Evolutionary conservation across 768 basidiomycete species (phyloP), one percentile per base, ranked within the genome.

Genomic region (Collybia sp.): DNA sequence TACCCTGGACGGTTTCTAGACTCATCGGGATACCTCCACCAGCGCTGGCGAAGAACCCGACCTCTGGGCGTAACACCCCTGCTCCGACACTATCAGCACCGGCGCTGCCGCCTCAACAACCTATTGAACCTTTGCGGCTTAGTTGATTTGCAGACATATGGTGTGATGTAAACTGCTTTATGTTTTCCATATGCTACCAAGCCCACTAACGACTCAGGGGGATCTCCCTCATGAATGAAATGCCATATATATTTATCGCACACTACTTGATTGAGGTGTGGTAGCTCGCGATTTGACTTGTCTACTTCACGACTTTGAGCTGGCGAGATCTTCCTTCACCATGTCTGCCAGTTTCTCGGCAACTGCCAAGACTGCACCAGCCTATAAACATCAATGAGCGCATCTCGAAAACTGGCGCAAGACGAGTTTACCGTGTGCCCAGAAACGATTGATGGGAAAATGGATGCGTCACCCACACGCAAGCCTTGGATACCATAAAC

Each of bases 1-100:
- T 94, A 31, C 92, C 93, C 5, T 93, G 85, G 73, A 78, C 86
- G 8, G 72, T 94, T 30, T 82, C 83, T 30, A 77, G 90, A 40
- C 71, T 93, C 18, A 73, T 95, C 40, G 93, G 91, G 3, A 56
- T 80, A 25, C 93, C 93, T 11, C 93, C 93, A 0, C 47, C 75
- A 6, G 68, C 68, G 15, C 64, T 89, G 48, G 73, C 76, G 51
- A 85, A 80, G 62, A 66, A 62, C 16, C 54, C 45, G 18, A 20
- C 51, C 19, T 59, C 63, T n/a, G 61, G 62, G 31, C 55, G 57
- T 35, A 56, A 52, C 47, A 65, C 60, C 1, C 60, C 62, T 19
- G 49, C 41, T 6, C 56, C 44, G 36, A 32, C 19, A 15, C 46
- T 36, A 20, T 47, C 51, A 18, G 44, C 60, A 8, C 69, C 69